Base-by-base conservation (phyloP, 176 grass and related monocot species). In the Lolium rigidum region DNA sequence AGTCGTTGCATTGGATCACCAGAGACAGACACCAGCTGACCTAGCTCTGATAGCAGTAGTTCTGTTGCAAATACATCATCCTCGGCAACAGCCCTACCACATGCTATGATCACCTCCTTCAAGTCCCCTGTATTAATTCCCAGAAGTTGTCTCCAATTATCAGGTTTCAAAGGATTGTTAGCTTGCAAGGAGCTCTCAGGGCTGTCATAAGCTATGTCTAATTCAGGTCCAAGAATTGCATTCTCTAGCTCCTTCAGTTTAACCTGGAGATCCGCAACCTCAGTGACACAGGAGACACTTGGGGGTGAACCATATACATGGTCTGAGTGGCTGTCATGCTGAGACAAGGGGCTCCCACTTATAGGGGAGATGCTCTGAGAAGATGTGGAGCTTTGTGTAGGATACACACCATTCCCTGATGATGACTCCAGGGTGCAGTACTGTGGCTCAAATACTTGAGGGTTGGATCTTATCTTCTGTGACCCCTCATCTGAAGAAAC, bases 351-450 rank as follows among this genome's bases (percentile, higher is more conserved):
- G 84, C 95, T 97, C 63, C 92, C 90, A 67, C 86, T 90, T 64
- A 58, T 52, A 81, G 78, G 70, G 20, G 88, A 89, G 50, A 89
- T 68, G 74, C 76, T 90, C 15, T 88, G 84, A 84, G 87, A 90
- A 85, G 93, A 93, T 82, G 92, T 83, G n/a, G 87, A 93, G 80
- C 90, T 90, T 48, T 87, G 92, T 65, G 83, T 70, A 24, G 82
- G 82, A 87, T 92, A 91, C 73, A 62, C 73, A 79, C 74, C 84
- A 88, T 84, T 70, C 76, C 82, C 80, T 10, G 84, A 71, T 50
- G 92, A 97, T 54, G 95, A 95, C 64, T 98, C 95, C 26, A 98
- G 87, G 17, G 93, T 98, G 88, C 88, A 92, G 85, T 91, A 95
- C 17, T 77, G 78, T 63, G 62, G 28, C 52, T 90, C 83, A 86